phyloP scores from a whole-genome alignment of 805 yeast genomes.

The Candida piceae region DNA sequence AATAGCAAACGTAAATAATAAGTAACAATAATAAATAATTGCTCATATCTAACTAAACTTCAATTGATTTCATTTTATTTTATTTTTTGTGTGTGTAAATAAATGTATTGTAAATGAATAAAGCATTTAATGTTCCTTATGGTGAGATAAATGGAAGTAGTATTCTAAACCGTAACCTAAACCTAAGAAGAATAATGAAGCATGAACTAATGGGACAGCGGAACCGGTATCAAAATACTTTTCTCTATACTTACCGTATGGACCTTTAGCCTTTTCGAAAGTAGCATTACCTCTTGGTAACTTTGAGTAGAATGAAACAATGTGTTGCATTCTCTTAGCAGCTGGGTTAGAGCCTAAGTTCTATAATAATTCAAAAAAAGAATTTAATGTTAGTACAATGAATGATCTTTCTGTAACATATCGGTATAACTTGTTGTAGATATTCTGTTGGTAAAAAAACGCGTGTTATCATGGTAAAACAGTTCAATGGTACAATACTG shows the following conservation, averaged over 20 bases:
- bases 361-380: conserved; percentile 28
- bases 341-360: conserved; percentile 94
- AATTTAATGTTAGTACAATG: conserved; percentile 12
- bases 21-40: too few species aligned
- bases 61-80: too few species aligned
- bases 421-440: too few species aligned
- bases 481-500: too few species aligned
- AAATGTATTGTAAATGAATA: too few species aligned
- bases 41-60: too few species aligned
- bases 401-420: too few species aligned
- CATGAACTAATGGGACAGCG: conserved; percentile 78
- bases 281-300: conserved; percentile 93
- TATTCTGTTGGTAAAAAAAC: too few species aligned
- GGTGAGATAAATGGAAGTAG: conserved; percentile 78
- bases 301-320: conserved; percentile 91
- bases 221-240: conserved; percentile 81
- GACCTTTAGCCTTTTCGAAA: conserved; percentile 61
- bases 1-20: too few species aligned
- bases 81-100: too few species aligned
- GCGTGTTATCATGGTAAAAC: too few species aligned
- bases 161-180: conserved; percentile 91
- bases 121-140: conserved; percentile 40
- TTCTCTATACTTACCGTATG: conserved; percentile 75
- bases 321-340: conserved; percentile 94
- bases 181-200: conserved; percentile 59